Conservation (phyloP, 805 yeast genomes). For the Debaryomyces tyrocola region DNA sequence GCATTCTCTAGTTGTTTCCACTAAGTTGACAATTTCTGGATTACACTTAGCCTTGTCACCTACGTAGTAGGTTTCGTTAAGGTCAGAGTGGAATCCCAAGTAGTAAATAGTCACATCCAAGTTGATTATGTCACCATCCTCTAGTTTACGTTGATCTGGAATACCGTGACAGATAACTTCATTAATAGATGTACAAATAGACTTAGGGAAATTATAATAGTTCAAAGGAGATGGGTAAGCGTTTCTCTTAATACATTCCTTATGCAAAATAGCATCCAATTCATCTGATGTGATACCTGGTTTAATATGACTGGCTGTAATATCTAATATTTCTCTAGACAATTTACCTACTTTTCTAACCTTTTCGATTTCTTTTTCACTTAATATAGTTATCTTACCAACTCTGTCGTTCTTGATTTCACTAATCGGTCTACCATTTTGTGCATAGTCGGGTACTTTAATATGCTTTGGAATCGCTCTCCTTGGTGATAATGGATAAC, state of each 20-base stretch:
- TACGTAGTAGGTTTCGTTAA: constrained; percentile 95
- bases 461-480: constrained; percentile 72
- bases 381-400: constrained; percentile 61
- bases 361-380: constrained; percentile 67
- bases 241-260: constrained; percentile 82
- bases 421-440: constrained; percentile 70
- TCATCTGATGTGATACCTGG: constrained; percentile 96
- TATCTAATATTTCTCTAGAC: constrained; percentile 88
- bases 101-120: constrained; percentile 83
- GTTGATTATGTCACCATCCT: constrained; percentile 94
- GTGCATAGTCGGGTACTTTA: constrained; percentile 80
- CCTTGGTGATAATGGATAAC: constrained; percentile 76
- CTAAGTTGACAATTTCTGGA: constrained; percentile 81
- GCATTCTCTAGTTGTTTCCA: constrained; percentile 84
- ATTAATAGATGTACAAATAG: constrained; percentile 89
- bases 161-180: constrained; percentile 97
- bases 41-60: constrained; percentile 84
- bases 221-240: constrained; percentile 95
- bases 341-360: constrained; percentile 73
- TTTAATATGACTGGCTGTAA: constrained; percentile 75
- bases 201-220: constrained; percentile 90
- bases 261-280: constrained; percentile 81
- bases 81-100: constrained; percentile 89
- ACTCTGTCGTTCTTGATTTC: constrained; percentile 75
- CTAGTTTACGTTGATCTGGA: constrained; percentile 82